These are phyloP conservation scores for Keithomyces neogunnii DNA, from an alignment of 2,329 filamentous ascomycete species.

Conservation along the genomic window DNA sequence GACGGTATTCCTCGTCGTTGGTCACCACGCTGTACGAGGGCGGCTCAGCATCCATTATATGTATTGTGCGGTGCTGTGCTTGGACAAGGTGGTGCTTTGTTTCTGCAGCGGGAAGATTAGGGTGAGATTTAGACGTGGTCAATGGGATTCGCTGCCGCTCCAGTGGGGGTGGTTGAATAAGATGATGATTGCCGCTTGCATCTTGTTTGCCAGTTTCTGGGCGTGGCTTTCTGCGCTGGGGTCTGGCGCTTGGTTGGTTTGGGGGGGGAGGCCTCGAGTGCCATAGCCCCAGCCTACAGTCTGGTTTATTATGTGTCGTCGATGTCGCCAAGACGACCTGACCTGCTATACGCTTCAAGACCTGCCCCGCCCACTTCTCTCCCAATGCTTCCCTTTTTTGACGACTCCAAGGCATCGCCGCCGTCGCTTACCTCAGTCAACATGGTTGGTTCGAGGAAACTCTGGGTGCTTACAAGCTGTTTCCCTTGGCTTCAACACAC, in stretches of 20 bases:
- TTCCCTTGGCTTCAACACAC: constrained; percentile 31
- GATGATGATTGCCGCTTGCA: too few species aligned
- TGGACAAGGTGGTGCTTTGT: background rate
- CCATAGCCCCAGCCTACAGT: too few species aligned
- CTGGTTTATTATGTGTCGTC: too few species aligned
- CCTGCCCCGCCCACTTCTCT: constrained; percentile 5
- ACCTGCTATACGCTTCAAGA: constrained; percentile 7
- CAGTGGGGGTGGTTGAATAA: too few species aligned
- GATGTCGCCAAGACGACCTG: background rate
- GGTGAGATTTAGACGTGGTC: background rate
- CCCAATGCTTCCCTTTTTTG: constrained; percentile 6
- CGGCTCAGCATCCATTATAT: constrained; percentile 4
- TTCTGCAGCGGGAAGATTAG: background rate
- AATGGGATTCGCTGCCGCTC: too few species aligned
- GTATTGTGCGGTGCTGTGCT: background rate
- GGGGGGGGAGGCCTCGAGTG: too few species aligned
- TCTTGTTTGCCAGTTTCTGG: too few species aligned
- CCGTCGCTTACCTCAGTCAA: constrained; percentile 30
- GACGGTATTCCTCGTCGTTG: constrained; percentile 7
- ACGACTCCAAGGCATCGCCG: constrained; percentile 20
- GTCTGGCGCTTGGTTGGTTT: too few species aligned
- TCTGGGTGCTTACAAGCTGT: constrained; percentile 46
- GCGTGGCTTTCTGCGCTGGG: too few species aligned
- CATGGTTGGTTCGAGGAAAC: constrained; percentile 37
- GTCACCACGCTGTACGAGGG: constrained; percentile 16